Percentiles rank a stretch among this genome's conserved stretches.
Conservation (phyloP, 129 eudicot species). For the Pittosporum tobira region DNA sequence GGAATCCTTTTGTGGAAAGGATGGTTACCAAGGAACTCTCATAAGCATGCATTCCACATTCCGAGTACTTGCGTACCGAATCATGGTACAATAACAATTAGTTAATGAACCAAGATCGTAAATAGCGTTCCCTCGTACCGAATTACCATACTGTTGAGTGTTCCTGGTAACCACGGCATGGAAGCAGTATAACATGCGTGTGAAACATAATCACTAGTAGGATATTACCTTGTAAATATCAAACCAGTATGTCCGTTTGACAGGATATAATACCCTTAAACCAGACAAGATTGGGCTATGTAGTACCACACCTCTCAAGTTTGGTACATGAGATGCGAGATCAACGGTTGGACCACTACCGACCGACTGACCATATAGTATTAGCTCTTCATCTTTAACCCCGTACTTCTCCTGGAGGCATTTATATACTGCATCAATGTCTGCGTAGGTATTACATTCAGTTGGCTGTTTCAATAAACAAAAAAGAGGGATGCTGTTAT, state of each 20-base stretch:
- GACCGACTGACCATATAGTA: conserved; percentile 86
- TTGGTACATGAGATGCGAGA: conserved; percentile 73
- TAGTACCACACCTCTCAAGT: conserved; percentile 84
- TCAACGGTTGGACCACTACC: conserved; percentile 95
- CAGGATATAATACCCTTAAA: conserved; percentile 72
- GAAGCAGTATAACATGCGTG: not conserved
- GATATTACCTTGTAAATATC: conserved; percentile 76
- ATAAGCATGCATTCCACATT: no score
- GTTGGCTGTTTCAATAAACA: conserved; percentile 49
- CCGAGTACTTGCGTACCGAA: no score
- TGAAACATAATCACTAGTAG: not conserved
- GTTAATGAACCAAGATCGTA: no score
- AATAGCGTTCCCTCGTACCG: no score
- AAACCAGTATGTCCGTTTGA: conserved; percentile 83
- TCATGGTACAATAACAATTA: no score
- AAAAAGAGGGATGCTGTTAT: conserved; percentile 24
- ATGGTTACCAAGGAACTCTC: no score
- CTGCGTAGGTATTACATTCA: conserved; percentile 91
- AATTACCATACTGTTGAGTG: no score
- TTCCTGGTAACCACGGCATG: no score
- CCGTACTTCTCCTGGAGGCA: conserved; percentile 83
- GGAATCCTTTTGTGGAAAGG: no score
- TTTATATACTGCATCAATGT: conserved; percentile 86
- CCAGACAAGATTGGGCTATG: conserved; percentile 95
- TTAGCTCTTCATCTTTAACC: conserved; percentile 71